Percentiles rank a stretch among this genome's conserved stretches.
Conservation (phyloP, 495 filamentous ascomycete genomes). For the Lasiosphaeris hirsuta region DNA sequence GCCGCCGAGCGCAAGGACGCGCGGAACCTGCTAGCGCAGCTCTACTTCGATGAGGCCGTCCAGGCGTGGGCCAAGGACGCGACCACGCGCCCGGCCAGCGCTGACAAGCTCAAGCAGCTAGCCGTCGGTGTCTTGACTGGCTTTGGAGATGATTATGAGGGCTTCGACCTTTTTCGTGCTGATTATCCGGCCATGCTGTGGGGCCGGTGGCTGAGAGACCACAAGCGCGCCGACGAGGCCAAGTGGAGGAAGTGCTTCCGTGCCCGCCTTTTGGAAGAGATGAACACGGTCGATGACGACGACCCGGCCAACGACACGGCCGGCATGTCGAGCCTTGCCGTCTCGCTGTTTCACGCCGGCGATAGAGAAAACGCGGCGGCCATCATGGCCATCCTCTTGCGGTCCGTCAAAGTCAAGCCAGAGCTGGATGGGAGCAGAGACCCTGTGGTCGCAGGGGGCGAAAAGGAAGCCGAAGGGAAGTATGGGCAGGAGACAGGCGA, state of each 20-base stretch:
- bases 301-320: constrained; percentile 11
- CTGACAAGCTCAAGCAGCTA: constrained; percentile 13
- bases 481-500: not conserved
- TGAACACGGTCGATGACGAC: constrained; percentile 13
- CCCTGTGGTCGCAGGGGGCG: too few species aligned
- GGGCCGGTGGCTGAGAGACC: constrained; percentile 13
- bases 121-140: constrained; percentile 9
- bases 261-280: constrained; percentile 4
- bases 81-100: not conserved
- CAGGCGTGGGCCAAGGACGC: not conserved
- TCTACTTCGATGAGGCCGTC: constrained; percentile 14
- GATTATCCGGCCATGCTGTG: constrained; percentile 17
- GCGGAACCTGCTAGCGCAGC: constrained; percentile 6
- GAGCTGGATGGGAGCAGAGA: too few species aligned
- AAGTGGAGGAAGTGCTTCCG: constrained; percentile 15
- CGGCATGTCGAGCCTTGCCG: constrained; percentile 5
- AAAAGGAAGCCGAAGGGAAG: too few species aligned
- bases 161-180: constrained; percentile 11
- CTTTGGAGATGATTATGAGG: constrained; percentile 11
- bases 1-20: not conserved
- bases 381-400: constrained; percentile 12
- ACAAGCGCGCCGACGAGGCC: constrained; percentile 5
- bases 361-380: constrained; percentile 12
- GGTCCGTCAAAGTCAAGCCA: not conserved
- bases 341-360: constrained; percentile 13